A percentile compares a stretch with the other conserved stretches of the same genome.
These are phyloP conservation scores for Chaetothyriales sp. DNA, from an alignment of 2,329 filamentous ascomycete genomes.

Conservation along the genomic window DNA sequence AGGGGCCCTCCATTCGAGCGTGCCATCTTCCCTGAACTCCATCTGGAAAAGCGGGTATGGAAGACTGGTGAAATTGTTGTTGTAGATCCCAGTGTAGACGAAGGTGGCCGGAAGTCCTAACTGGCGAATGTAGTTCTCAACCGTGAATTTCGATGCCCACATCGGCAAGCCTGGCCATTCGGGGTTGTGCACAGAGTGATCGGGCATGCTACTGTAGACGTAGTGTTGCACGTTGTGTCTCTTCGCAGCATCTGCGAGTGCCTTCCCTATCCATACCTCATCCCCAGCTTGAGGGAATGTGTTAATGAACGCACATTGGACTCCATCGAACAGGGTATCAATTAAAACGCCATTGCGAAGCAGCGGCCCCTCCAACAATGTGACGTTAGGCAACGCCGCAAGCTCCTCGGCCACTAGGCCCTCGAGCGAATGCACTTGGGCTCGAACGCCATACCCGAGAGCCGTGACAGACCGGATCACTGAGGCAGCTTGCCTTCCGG, in stretches of 20 bases:
- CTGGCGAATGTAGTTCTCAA: conserved; percentile 80
- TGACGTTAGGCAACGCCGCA: conserved; percentile 66
- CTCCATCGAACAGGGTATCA: conserved; percentile 64
- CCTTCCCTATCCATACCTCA: conserved; percentile 77
- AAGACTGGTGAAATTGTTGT: conserved; percentile 95
- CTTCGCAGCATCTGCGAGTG: conserved; percentile 79
- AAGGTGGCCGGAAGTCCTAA: conserved; percentile 78
- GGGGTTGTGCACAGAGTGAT: conserved; percentile 67
- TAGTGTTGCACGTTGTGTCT: conserved; percentile 69
- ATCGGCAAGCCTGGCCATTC: conserved; percentile 72
- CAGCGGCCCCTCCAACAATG: conserved; percentile 51
- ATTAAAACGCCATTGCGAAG: conserved; percentile 62
- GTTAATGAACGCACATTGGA: conserved; percentile 90
- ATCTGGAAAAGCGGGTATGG: conserved; percentile 91
- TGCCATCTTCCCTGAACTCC: conserved; percentile 71
- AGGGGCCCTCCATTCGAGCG: conserved; percentile 83
- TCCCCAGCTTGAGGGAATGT: conserved; percentile 86
- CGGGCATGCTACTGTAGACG: conserved; percentile 94
- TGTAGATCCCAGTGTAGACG: conserved; percentile 93
- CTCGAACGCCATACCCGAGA: conserved; percentile 83
- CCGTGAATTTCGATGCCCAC: conserved; percentile 83
- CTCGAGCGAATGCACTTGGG: conserved; percentile 76
- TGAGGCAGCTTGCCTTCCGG: conserved; percentile 87
- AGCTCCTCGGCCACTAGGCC: conserved; percentile 83
- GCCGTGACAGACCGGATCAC: conserved; percentile 88